Base-by-base conservation (phyloP, 352 stramenopile genomes). In the Stramenopiles sp. region DNA sequence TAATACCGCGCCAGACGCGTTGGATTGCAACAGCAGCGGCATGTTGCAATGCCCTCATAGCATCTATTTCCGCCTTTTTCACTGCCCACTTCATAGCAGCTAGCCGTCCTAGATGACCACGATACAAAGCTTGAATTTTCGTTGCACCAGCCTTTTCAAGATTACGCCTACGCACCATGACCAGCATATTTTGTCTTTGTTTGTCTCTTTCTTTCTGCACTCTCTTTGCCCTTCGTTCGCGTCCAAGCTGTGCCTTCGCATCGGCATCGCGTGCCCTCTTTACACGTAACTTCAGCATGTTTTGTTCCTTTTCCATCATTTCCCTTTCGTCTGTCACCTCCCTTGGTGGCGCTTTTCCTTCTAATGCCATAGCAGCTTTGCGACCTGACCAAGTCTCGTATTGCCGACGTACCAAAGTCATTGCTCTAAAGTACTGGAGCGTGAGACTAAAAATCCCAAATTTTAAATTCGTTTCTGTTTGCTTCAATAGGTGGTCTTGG, bases 401-500 rank as follows among this genome's bases (percentile, higher is more conserved):
- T 82, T 97, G 91, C 33, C 92, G 89, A 80, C 90, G 89, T 8
- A 97, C 85, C 80, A 95, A 82, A 8, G 91, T 91, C 80, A 97
- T 86, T 0, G 91, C 92, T 67, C 92, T 88, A 80, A 98, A 98
- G 85, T 97, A 98, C 93, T 97, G 96, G 67, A 98, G 88, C 33
- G 93, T 97, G 84, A 98, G 90, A 85, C 87, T 96, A 82, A 98
- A 98, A 27, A 98, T 83, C 7, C 92, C 94, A 83, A 97, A 97
- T 32, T 93, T 95, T n/a, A 98, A 88, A n/a, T 90, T 95, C 22
- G 88, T 88, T 85, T 98, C 93, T 22, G 92, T 94, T 81, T 93
- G 90, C 30, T 87, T 83, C 0, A 93, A 82, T 30, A 87, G 82
- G 76, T 90, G 82, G 80, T 90, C 84, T 14, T 81, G 86, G 31